Base-by-base conservation (phyloP, 2,329 filamentous ascomycete genomes). In the Fusarium beomiforme region DNA sequence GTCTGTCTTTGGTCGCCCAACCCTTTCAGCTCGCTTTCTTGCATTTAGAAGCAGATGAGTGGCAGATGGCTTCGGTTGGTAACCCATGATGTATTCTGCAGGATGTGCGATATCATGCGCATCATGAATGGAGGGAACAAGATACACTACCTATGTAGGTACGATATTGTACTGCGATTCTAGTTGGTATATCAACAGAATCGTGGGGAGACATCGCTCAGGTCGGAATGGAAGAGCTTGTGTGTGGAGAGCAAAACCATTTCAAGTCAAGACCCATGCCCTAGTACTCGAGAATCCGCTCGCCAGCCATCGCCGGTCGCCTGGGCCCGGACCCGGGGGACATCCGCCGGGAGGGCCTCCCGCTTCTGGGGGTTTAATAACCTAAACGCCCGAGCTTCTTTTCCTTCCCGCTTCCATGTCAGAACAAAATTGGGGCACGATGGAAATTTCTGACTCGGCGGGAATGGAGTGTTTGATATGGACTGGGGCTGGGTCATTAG, bases 321-420 rank as follows among this genome's bases (percentile, higher is more conserved):
- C 46, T 69, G 59, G 69, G 49, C 61, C 69, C 69, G 69, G 69
- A 47, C 50, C 69, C 64, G 64, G 69, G 69, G 64, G 64, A 61
- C 44, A 61, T 69, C 69, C 69, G 69, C 54, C 68, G 69, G 69
- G 69, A 67, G 64, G 69, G 69, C 69, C 64, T 71, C 69, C 69
- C 69, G 69, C 69, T 50, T 57, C 69, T 71, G 55, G 69, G 68
- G 64, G 50, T 43, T 46, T 46, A 53, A 56, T 67, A 71, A 65
- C 64, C 51, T 71, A 72, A 71, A 71, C 69, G 69, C 69, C 70
- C 60, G 64, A 62, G 51, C 69, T 72, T 69, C 49, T 36, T 59
- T 49, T 16, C 64, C 64, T 71, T 60, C 64, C 68, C 69, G 50
- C 62, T 65, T 46, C 41, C 33, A 33, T 64, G 63, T 65, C 68